Conservation (phyloP, 1,139 yeast genomes). For the Trichomonascaceae sp. region DNA sequence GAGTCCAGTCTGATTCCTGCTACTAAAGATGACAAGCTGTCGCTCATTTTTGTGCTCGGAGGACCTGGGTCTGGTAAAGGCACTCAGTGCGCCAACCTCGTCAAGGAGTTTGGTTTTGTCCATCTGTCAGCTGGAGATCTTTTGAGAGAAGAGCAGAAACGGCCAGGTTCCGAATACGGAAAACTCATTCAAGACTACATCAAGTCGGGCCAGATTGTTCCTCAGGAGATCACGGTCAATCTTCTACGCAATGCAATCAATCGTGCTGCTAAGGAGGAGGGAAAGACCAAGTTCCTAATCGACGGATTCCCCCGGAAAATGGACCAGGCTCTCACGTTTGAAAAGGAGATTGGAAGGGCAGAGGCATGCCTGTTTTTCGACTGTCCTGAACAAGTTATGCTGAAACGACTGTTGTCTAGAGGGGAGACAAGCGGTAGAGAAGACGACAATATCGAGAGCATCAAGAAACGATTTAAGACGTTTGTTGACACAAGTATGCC, state of each 20-base stretch:
- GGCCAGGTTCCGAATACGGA: constrained; percentile 72
- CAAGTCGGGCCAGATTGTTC: constrained; percentile 79
- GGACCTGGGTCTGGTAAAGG: constrained; percentile 92
- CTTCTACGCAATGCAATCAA: constrained; percentile 65
- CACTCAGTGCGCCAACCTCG: constrained; percentile 80
- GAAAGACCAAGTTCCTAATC: constrained; percentile 53
- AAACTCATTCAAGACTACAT: constrained; percentile 70
- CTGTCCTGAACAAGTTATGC: constrained; percentile 83
- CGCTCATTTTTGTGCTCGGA: constrained; percentile 70
- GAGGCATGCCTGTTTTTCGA: constrained; percentile 77
- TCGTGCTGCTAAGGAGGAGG: constrained; percentile 31
- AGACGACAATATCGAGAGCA: constrained; percentile 84
- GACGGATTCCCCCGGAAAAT: constrained; percentile 96
- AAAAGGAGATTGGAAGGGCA: constrained; percentile 58
- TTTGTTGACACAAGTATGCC: constrained; percentile 87
- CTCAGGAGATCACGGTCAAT: constrained; percentile 85
- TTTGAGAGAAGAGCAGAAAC: constrained; percentile 74
- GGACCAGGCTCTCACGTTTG: constrained; percentile 92
- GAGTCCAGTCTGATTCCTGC: constrained; percentile 26
- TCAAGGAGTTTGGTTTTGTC: constrained; percentile 60
- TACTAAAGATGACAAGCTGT: constrained; percentile 47
- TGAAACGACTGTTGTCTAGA: constrained; percentile 67
- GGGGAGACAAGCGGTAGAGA: constrained; percentile 92
- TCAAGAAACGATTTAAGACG: constrained; percentile 72
- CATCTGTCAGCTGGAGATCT: constrained; percentile 91